Base-by-base conservation (phyloP, 768 basidiomycete genomes). In the Trametes coccinea region DNA sequence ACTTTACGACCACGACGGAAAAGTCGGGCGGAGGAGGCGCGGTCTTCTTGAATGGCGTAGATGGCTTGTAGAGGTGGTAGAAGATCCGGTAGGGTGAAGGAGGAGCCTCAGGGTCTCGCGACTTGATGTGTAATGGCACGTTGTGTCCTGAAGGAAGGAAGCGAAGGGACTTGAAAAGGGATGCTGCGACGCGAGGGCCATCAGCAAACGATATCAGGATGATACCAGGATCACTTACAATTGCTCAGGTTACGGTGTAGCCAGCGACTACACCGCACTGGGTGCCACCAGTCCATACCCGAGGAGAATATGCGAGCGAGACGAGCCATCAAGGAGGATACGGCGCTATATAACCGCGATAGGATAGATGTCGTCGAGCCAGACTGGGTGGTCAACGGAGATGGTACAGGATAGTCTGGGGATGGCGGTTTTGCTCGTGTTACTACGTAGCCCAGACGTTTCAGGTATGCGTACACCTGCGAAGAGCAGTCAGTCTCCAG, bases 391-490 rank as follows among this genome's bases (percentile, higher is more conserved):
- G 67, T 61, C 52, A 69, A 66, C 0, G 80, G 75, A 2, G 82
- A 74, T 37, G 88, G 80, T 5, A 70, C 62, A 3, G 84, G 81
- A 67, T 88, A 90, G 14, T 78, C 77, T 0, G 77, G 59, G 5
- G 79, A 79, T 5, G 87, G 89, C 5, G 85, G 81, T 4, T 80
- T 77, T 0, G 92, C 79, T n/a, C 97, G 84, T 44, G 86, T 92
- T 9, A 98, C 85, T 10, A 86, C 82, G 74, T 97, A 99, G 13
- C 97, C 97, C 41, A 98, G 78, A 16, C 97, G 86, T 69, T 89
- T 93, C 34, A 99, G 81, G 74, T 96, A 95, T 0, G 96, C 84
- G 69, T 90, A 98, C 22, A 96, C 92, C 95, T 98, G 5, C 59
- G 11, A 31, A 14, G 37, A 9, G 27, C 13, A 22, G 29, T 55